Base-by-base conservation (phyloP, 768 basidiomycete species). In the Russula vinacea region DNA sequence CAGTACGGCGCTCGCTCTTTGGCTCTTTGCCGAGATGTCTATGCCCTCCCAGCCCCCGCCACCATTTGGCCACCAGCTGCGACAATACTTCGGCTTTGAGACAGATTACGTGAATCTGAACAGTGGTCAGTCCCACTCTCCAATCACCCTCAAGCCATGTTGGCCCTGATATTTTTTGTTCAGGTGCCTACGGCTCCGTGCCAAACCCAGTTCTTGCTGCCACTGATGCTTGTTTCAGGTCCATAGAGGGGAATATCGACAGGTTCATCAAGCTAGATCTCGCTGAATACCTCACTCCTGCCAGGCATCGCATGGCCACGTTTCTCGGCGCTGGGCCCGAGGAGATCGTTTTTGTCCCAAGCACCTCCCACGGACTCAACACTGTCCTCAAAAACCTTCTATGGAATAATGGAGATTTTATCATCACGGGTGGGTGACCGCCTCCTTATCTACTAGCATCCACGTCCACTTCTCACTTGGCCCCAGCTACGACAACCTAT, bases 321-420 rank as follows among this genome's bases (percentile, higher is more conserved):
- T 67, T 80, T 40, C 74, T 88, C 17, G 78, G 85, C 14, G 82
- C 81, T 22, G 78, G 80, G 0, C 70, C 80, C 0, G 81, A 86
- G 51, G 87, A 88, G 69, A 76, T 82, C n/a, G 83, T 87, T 17
- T 68, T 82, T 29, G 81, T 86, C 0, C 74, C 80, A 0, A 90
- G 89, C 68, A 81, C 88, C 0, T 85, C 85, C 0, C 79, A 82
- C 66, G 88, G 83, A 3, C 68, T 93, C 39, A 85, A 86, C 67
- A 89, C 84, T 11, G 76, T 93, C 56, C 71, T 90, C 37, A 75
- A 80, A 53, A 90, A 90, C 63, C 77, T 94, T 35, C 76, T 80
- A 42, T 91, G 87, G 88, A 76, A 81, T 42, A 71, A 82, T 55
- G 84, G 81, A 0, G 91, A 94, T 72, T 74, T 88, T 10, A 78